Conservation (phyloP, 208 protist species). For the Leishmania turanica region DNA sequence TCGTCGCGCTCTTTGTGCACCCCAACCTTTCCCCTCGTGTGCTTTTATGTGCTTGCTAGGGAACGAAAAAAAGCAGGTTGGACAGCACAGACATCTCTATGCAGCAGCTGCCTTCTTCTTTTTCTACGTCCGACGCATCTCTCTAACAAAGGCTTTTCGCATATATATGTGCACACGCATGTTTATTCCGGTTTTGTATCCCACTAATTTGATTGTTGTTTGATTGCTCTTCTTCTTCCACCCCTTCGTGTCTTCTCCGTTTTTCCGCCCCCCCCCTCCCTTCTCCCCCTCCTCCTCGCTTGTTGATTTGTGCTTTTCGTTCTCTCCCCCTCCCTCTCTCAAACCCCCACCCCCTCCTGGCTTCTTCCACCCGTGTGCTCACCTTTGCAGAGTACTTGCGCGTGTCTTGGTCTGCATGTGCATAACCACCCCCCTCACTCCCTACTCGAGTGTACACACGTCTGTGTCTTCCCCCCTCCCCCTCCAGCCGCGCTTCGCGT, state of each 20-base stretch:
- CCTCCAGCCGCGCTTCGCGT: background rate
- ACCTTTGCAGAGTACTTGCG: background rate
- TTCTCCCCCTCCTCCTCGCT: background rate
- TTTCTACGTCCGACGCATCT: background rate
- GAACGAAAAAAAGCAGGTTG: background rate
- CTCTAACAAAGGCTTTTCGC: background rate
- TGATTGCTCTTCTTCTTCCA: background rate
- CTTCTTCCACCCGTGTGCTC: background rate
- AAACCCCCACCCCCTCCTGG: background rate
- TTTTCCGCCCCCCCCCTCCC: background rate
- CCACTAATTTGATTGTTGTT: background rate
- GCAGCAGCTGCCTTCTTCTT: background rate
- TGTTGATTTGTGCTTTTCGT: background rate
- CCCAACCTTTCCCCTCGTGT: background rate
- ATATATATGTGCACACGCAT: background rate
- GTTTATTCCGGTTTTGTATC: background rate
- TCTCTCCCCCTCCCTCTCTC: background rate
- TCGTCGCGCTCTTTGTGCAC: background rate
- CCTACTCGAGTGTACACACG: background rate
- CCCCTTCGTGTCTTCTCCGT: background rate
- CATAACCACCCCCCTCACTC: too few relatives aligned
- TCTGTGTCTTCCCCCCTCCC: background rate
- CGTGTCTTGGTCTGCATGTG: background rate
- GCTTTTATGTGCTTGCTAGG: background rate
- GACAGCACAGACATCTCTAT: background rate